phyloP scores from a whole-genome alignment of 2,329 filamentous ascomycete species.

The Colletotrichum sp. region DNA sequence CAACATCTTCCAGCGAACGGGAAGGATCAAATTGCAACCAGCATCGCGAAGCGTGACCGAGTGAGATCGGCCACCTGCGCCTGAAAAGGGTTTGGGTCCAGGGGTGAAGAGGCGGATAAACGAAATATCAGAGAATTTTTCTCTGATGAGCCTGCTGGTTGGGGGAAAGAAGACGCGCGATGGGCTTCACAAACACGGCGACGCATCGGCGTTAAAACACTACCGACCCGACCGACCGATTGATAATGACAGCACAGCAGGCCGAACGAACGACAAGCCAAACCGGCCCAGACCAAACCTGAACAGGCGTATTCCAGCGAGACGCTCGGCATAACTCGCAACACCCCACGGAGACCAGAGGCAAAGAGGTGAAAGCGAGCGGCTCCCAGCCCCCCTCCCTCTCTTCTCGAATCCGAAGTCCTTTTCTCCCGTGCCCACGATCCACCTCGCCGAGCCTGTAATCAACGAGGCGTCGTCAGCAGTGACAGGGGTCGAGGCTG shows the following conservation, averaged over 20 bases:
- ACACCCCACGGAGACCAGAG: background rate
- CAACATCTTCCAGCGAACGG: background rate
- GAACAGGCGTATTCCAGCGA: background rate
- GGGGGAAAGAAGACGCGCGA: background rate
- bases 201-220: background rate
- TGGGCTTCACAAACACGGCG: background rate
- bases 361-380: background rate
- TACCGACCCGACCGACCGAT: background rate
- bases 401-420: conserved; percentile 7
- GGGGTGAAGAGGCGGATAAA: background rate
- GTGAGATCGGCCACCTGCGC: background rate
- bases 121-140: background rate
- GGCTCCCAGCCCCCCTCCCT: background rate
- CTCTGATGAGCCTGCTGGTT: background rate
- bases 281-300: background rate
- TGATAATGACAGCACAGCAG: background rate
- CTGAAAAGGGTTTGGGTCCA: background rate
- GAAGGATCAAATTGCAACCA: background rate
- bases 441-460: conserved; percentile 20
- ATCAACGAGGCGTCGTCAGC: conserved; percentile 22
- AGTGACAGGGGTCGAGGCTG: conserved; percentile 4
- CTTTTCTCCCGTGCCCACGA: conserved; percentile 2
- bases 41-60: background rate
- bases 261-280: background rate
- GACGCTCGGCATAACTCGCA: background rate